Conservation (phyloP, 169 alveolate species). For the Cryptosporidium muris region DNA sequence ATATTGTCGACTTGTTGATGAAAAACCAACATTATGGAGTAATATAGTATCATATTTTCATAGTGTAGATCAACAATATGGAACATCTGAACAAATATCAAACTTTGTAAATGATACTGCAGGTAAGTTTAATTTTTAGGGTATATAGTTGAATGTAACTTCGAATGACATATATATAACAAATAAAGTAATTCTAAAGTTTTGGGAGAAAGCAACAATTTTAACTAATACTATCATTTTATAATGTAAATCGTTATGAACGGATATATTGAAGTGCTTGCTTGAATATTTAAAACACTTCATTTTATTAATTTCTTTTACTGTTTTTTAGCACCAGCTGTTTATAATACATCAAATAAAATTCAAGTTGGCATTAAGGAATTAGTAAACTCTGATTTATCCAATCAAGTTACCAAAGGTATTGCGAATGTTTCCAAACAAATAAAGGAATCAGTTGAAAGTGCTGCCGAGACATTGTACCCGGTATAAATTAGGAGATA, state of each 20-base stretch:
- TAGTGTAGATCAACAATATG: constrained; percentile 48
- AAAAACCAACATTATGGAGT: constrained; percentile 49
- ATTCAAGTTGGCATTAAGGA: constrained; percentile 39
- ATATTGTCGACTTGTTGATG: constrained; percentile 54
- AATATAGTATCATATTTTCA: constrained; percentile 35
- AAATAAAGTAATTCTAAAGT: background rate
- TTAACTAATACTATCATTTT: no score
- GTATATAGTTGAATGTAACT: background rate
- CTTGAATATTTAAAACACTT: background rate
- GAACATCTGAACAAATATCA: constrained; percentile 54
- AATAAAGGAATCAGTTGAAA: constrained; percentile 40
- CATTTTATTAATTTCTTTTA: background rate
- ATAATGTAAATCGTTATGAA: no score
- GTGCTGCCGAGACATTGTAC: constrained; percentile 40
- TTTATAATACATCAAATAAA: constrained; percentile 33
- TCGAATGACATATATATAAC: background rate
- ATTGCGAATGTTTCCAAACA: constrained; percentile 32
- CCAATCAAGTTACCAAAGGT: constrained; percentile 39
- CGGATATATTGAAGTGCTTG: no score
- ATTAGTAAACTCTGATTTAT: constrained; percentile 27
- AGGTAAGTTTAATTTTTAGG: constrained; percentile 48
- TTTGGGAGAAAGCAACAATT: background rate
- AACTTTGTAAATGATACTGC: constrained; percentile 51
- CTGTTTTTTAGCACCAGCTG: constrained; percentile 31
- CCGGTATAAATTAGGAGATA: constrained; percentile 13